Evolutionary conservation across 2,329 filamentous ascomycete species (phyloP).

Genomic region (Chaetomiaceae sp.): DNA sequence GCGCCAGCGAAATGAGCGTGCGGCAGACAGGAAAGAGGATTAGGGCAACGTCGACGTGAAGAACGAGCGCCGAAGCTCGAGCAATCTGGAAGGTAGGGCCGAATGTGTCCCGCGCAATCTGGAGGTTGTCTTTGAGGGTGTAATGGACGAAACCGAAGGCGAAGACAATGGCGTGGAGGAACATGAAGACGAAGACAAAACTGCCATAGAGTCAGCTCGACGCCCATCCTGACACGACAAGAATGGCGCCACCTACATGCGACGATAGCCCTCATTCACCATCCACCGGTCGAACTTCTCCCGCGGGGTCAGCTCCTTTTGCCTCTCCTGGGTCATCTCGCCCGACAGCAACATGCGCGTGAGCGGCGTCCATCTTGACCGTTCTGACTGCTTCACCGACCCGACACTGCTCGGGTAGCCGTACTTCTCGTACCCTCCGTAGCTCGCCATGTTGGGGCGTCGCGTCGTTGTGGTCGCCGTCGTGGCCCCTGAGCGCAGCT

Average conservation of each 20-base stretch:
- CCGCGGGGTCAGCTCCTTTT: slow-evolving; percentile 59
- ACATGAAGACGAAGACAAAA: slow-evolving; percentile 69
- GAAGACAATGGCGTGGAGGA: slow-evolving; percentile 71
- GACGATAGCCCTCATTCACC: slow-evolving; percentile 79
- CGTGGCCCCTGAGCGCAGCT: neutral
- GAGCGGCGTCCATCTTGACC: slow-evolving; percentile 75
- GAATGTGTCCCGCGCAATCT: slow-evolving; percentile 59
- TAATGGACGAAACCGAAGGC: slow-evolving; percentile 76
- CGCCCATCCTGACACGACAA: no score
- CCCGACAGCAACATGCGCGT: slow-evolving; percentile 78
- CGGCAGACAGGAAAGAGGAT: slow-evolving; percentile 77
- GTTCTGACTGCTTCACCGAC: slow-evolving; percentile 51
- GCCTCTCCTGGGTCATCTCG: slow-evolving; percentile 69
- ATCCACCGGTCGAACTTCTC: slow-evolving; percentile 81
- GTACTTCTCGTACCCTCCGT: slow-evolving; percentile 31
- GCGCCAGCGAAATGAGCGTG: slow-evolving; percentile 72
- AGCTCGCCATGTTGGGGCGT: slow-evolving; percentile 30
- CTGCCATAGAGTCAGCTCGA: slow-evolving; percentile 35
- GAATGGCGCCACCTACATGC: slow-evolving; percentile 52
- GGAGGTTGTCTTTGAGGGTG: slow-evolving; percentile 68
- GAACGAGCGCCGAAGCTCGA: slow-evolving; percentile 64
- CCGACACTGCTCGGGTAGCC: slow-evolving; percentile 21
- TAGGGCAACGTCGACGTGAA: slow-evolving; percentile 76
- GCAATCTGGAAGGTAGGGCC: slow-evolving; percentile 73
- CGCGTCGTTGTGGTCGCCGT: slow-evolving; percentile 9